Percentiles rank a stretch among this genome's conserved stretches.
phyloP scores from a whole-genome alignment of 495 filamentous ascomycete species.

The Penicillium subrubescens region DNA sequence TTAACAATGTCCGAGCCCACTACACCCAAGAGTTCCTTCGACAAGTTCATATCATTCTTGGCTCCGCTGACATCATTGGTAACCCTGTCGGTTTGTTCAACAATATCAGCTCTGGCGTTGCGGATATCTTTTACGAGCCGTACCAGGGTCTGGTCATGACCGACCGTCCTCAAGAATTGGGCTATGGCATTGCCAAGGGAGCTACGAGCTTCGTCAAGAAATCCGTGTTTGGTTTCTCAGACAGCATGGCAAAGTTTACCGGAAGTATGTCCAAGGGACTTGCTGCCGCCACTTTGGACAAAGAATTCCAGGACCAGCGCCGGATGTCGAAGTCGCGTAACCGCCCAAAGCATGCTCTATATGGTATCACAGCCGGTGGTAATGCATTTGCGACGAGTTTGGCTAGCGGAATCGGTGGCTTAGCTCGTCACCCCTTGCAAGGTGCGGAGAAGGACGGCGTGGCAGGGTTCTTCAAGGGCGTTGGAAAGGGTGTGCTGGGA shows the following conservation, averaged over 20 bases:
- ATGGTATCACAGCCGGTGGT: constrained; percentile 92
- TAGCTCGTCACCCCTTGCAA: constrained; percentile 90
- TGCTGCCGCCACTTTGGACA: constrained; percentile 92
- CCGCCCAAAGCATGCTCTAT: constrained; percentile 93
- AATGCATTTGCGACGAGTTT: constrained; percentile 91
- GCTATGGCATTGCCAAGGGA: constrained; percentile 92
- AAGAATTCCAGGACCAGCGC: constrained; percentile 95
- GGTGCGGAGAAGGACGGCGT: constrained; percentile 95
- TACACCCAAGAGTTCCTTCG: constrained; percentile 95
- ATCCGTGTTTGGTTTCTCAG: constrained; percentile 93
- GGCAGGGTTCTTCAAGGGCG: constrained; percentile 93
- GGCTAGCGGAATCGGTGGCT: constrained; percentile 89
- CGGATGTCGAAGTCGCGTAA: constrained; percentile 93
- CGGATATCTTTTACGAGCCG: constrained; percentile 98
- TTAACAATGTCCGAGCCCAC: constrained; percentile 84
- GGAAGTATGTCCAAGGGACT: constrained; percentile 96
- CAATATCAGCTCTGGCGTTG: constrained; percentile 94
- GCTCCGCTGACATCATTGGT: constrained; percentile 96
- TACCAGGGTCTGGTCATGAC: constrained; percentile 98
- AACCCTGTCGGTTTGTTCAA: constrained; percentile 98
- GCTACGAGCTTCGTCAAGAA: constrained; percentile 98
- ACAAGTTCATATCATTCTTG: constrained; percentile 94
- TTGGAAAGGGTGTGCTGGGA: constrained; percentile 91
- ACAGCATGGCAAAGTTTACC: constrained; percentile 94
- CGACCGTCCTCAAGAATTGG: constrained; percentile 90